Evolutionary conservation across 75 land plant species (phyloP).

Genomic region (Isoetes taiwanensis): DNA sequence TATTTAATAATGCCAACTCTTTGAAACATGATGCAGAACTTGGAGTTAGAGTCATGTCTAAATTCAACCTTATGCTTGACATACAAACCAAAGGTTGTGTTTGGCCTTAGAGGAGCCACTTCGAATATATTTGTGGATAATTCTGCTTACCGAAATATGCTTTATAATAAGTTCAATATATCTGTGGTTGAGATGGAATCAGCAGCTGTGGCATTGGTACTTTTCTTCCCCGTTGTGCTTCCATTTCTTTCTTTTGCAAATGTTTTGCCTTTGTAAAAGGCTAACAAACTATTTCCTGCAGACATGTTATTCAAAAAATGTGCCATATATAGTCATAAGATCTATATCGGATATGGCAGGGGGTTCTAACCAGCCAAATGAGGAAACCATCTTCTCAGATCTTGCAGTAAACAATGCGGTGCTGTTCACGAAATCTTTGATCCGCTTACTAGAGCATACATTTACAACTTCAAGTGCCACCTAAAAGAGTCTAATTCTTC

Average conservation of each 20-base stretch:
- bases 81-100: conserved; percentile 31
- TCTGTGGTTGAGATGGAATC: conserved; percentile 51
- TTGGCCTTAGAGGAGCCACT: conserved; percentile 33
- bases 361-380: conserved; percentile 13
- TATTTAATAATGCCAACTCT: background rate
- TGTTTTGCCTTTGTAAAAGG: too few species aligned
- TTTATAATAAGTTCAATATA: conserved; percentile 27
- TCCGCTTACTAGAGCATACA: too few species aligned
- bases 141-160: conserved; percentile 33
- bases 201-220: conserved; percentile 32
- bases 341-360: conserved; percentile 54
- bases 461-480: too few species aligned
- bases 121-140: conserved; percentile 39
- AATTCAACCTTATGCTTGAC: conserved; percentile 35
- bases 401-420: conserved; percentile 24
- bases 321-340: conserved; percentile 40
- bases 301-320: conserved; percentile 29
- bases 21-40: conserved; percentile 8
- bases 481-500: too few species aligned
- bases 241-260: too few species aligned
- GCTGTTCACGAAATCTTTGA: too few species aligned
- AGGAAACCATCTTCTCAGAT: conserved; percentile 4
- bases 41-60: conserved; percentile 21
- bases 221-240: background rate
- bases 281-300: too few species aligned